A percentile compares a stretch with the other conserved stretches of the same genome.
phyloP scores from a whole-genome alignment of 306 rosid species.

The Cyamopsis tetragonoloba region DNA sequence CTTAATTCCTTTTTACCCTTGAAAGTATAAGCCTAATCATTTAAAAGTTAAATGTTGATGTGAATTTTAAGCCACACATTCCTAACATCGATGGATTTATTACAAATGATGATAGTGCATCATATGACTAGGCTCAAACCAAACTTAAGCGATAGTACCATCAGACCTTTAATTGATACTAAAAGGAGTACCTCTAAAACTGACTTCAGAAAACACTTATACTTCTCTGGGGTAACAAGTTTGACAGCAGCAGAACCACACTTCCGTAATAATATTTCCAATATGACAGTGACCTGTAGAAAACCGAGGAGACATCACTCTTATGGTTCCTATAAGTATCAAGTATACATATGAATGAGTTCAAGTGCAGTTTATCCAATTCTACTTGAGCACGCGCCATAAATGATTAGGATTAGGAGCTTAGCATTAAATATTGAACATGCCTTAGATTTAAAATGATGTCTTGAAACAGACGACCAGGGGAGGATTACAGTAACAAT shows the following conservation, averaged over 20 bases:
- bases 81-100: background rate
- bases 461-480: constrained; percentile 79
- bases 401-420: background rate
- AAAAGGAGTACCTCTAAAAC: constrained; percentile 59
- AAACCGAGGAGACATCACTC: constrained; percentile 3
- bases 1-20: background rate
- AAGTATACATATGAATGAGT: background rate
- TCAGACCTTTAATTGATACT: background rate
- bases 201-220: constrained; percentile 55
- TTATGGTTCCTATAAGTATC: background rate
- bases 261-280: constrained; percentile 78
- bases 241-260: constrained; percentile 76
- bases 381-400: background rate
- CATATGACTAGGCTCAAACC: background rate
- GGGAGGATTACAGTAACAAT: constrained; percentile 56
- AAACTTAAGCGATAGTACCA: background rate
- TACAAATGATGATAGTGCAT: background rate
- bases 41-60: background rate
- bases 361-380: background rate
- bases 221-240: constrained; percentile 61
- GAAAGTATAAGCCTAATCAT: constrained; percentile 4
- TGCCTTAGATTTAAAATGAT: constrained; percentile 89
- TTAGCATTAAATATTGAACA: constrained; percentile 23
- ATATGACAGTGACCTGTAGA: constrained; percentile 62
- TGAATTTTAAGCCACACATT: constrained; percentile 5